Evolutionary conservation across 257 asterid species (phyloP).

Genomic region (Scutellaria baicalensis): DNA sequence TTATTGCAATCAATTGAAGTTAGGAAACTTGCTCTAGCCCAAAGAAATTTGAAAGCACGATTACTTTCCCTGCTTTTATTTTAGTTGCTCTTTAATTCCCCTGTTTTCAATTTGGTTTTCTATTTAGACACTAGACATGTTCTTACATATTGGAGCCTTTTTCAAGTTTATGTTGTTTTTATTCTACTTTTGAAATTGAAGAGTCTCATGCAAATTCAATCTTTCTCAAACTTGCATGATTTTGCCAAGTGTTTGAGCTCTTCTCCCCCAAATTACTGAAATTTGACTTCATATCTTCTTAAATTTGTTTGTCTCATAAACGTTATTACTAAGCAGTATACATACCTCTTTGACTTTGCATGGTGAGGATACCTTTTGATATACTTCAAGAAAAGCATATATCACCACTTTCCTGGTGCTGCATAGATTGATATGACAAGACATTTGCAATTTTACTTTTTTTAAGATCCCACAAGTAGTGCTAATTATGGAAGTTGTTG

Average conservation of each 20-base stretch:
- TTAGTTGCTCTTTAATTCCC: not conserved
- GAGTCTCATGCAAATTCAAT: not conserved
- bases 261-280: not conserved
- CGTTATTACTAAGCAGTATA: no score
- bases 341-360: no score
- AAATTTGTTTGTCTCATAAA: no score
- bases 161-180: not conserved
- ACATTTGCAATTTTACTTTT: no score
- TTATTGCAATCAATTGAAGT: no score
- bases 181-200: not conserved
- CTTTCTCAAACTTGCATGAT: not conserved
- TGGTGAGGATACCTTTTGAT: no score
- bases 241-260: not conserved
- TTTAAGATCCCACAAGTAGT: no score
- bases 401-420: no score
- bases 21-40: not conserved
- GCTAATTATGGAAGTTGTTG: no score
- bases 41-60: not conserved
- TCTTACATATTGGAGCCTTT: not conserved
- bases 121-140: not conserved
- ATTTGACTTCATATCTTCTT: not conserved
- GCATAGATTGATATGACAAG: no score
- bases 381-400: no score
- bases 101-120: not conserved
- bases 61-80: not conserved